Evolutionary conservation across 2,329 filamentous ascomycete genomes (phyloP).

Genomic region (Amphichorda felina): DNA sequence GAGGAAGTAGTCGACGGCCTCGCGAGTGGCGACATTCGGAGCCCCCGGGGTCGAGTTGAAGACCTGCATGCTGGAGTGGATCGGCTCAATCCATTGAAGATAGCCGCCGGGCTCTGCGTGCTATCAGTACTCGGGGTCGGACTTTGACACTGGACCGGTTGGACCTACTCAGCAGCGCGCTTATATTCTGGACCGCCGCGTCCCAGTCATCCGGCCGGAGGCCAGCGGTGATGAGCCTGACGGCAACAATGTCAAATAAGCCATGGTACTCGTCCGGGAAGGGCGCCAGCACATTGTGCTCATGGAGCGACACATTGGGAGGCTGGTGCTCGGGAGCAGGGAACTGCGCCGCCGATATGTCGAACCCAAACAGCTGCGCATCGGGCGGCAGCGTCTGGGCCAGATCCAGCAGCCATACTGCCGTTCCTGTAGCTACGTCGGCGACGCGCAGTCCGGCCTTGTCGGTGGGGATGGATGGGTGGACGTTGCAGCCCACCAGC

Average conservation of each 20-base stretch:
- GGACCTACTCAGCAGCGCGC: not conserved
- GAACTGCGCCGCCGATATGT: slow-evolving; percentile 4
- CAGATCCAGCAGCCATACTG: slow-evolving; percentile 10
- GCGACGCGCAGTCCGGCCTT: slow-evolving; percentile 4
- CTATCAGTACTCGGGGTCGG: no score
- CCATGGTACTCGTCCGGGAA: slow-evolving; percentile 1
- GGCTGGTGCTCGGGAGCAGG: not conserved
- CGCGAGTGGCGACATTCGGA: slow-evolving; percentile 75
- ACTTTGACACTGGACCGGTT: no score
- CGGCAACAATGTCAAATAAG: not conserved
- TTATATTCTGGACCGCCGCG: not conserved
- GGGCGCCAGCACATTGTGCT: not conserved
- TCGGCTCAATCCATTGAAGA: slow-evolving; percentile 1
- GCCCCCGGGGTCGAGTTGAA: slow-evolving; percentile 54
- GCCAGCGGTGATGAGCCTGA: not conserved
- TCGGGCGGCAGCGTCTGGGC: slow-evolving; percentile 4
- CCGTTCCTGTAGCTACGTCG: slow-evolving; percentile 9
- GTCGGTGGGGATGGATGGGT: not conserved
- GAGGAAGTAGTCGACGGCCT: slow-evolving; percentile 52
- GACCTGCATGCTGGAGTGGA: slow-evolving; percentile 1
- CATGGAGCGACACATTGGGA: not conserved
- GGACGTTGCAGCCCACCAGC: slow-evolving; percentile 1
- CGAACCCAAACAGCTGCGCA: slow-evolving; percentile 7
- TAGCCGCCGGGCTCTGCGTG: not conserved
- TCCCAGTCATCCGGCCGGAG: not conserved